Base-by-base conservation (phyloP, 1,139 yeast genomes). In the Scheffersomyces quercinus region DNA sequence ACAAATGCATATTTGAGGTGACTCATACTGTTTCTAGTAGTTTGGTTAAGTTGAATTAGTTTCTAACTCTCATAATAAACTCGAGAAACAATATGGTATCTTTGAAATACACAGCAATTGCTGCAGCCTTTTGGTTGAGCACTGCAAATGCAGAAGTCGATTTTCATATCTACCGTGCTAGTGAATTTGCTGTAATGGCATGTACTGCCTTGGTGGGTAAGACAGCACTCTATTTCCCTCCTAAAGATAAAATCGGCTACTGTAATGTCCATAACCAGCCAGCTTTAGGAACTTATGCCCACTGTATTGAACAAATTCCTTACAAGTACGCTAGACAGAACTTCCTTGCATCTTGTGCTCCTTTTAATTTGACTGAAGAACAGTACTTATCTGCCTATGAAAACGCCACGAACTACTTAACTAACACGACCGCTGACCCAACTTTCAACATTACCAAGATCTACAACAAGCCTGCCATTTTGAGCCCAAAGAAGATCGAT, bases 281-380 rank as follows among this genome's bases (percentile, higher is more conserved):
- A 7, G 75, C 74, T 7, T 59, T 71, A 47, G 76, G 75, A 5
- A 52, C 73, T 12, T 61, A 68, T 64, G 67, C 73, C 16, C 64
- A 59, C 47, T 70, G 73, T 54, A 60, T 70, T 45, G 58, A 55
- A 36, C 42, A 50, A 42, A 40, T 61, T 32, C 67, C 70, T 28
- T 50, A 53, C 41, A 45, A 56, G 3, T 47, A 53, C n/a, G 66
- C 68, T 7, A 53, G 64, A 29, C 44, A 55, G n/a, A 48, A 49
- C 20, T 70, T 67, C 47, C 46, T 70, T 33, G 53, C 57, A 8
- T 37, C 41, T 28, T 67, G 73, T 52, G 32, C 37, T 13, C 43
- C 46, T 14, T 56, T 41, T 52, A 60, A 44, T 24, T 59, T 72
- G 44, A 67, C 77, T 8, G 54, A 54, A 38, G 56, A 53, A 14